Conservation (phyloP, 805 yeast species). For the Lachancea meyersii region DNA sequence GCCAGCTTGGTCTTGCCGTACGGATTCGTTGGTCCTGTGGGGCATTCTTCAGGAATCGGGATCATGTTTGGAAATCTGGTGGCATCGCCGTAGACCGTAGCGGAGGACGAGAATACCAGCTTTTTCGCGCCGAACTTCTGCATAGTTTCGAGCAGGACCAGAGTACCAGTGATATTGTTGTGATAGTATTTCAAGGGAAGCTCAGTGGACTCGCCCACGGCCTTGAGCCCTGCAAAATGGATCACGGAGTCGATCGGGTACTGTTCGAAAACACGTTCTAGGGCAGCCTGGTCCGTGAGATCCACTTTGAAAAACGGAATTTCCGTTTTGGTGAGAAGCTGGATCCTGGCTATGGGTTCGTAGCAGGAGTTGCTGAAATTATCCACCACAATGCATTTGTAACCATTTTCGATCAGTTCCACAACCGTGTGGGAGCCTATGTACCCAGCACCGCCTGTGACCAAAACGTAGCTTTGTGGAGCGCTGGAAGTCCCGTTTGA, state of each 20-base stretch:
- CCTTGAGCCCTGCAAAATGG: slow-evolving; percentile 79
- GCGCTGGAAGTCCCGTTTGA: neutral
- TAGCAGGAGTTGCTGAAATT: slow-evolving; percentile 60
- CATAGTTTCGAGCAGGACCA: slow-evolving; percentile 52
- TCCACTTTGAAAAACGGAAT: slow-evolving; percentile 57
- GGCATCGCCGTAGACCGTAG: slow-evolving; percentile 81
- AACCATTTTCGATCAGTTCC: slow-evolving; percentile 54
- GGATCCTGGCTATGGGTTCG: slow-evolving; percentile 60
- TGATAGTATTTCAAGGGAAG: slow-evolving; percentile 64
- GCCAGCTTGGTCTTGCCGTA: slow-evolving; percentile 67
- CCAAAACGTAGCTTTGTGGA: slow-evolving; percentile 41
- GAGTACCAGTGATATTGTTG: slow-evolving; percentile 61
- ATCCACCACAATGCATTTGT: slow-evolving; percentile 68
- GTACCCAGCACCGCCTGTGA: slow-evolving; percentile 85
- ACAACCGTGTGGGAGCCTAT: slow-evolving; percentile 78
- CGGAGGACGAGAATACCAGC: slow-evolving; percentile 70
- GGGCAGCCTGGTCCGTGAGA: slow-evolving; percentile 43
- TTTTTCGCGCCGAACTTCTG: slow-evolving; percentile 39
- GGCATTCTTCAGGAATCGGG: slow-evolving; percentile 75
- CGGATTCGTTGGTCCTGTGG: slow-evolving; percentile 68
- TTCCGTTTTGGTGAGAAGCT: slow-evolving; percentile 41
- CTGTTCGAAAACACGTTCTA: slow-evolving; percentile 43
- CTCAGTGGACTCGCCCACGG: slow-evolving; percentile 70
- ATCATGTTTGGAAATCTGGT: slow-evolving; percentile 64
- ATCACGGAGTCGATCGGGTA: slow-evolving; percentile 53